Evolutionary conservation across 116 monocot genomes (phyloP), one percentile per base, ranked within the genome.

Genomic region (Dioscorea cayenensis): DNA sequence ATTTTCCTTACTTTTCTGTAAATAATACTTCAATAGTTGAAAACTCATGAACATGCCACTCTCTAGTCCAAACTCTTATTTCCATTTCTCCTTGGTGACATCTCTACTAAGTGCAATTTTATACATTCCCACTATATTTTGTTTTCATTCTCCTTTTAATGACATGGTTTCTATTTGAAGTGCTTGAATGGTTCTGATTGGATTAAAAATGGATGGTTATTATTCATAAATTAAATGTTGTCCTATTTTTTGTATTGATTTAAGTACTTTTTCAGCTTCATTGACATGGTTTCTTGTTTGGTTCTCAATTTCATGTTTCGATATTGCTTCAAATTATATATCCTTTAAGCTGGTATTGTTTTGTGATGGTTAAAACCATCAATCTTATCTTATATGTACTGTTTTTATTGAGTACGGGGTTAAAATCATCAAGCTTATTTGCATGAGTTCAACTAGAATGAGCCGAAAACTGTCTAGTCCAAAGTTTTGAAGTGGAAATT

Each of bases 41-140:
- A 68, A 76, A n/a, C 19, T n/a, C 55, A 55, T n/a, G 10, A n/a
- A 5, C 55, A 18, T 55, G 19, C n/a, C 55, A 55, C 19, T 25
- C n/a, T 55, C 55, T 5, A 11, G 13, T 55, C 55, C 43, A 43
- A 43, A 43, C 43, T 43, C 43, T 12, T 12, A 43, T 43, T 43
- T 43, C 43, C 43, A 43, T 73, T 32, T 78, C 68, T 23, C 6
- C 37, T 66, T 64, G 64, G 79, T 79, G 70, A 51, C 63, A 23
- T 66, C 65, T 71, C 80, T 75, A 80, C 80, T 75, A 18, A 2
- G 2, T 65, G 17, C 65, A 60, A 14, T 73, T 67, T 61, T 72
- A 61, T 62, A 60, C 59, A 48, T 43, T 28, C 43, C 61, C 22
- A 48, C 75, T 69, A 70, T 21, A 71, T 49, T 19, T 71, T 61